Evolutionary conservation across 352 stramenopile species (phyloP).

Genomic region (Phytophthora sansomeana): DNA sequence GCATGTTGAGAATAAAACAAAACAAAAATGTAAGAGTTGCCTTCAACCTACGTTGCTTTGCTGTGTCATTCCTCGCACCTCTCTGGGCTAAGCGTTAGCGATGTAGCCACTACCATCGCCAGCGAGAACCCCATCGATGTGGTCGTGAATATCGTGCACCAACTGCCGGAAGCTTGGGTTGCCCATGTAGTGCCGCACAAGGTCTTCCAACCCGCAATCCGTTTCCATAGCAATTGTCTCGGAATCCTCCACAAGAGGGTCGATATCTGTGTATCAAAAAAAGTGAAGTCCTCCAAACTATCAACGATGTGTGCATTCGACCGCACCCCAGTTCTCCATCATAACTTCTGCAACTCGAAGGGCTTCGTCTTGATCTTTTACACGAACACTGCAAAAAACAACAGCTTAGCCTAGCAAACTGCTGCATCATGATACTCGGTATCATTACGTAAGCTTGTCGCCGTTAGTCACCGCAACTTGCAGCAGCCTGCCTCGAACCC

Average conservation of each 20-base stretch:
- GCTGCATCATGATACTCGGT: neutral
- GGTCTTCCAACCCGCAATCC: slow-evolving; percentile 24
- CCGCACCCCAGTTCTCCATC: slow-evolving; percentile 57
- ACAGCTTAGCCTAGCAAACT: neutral
- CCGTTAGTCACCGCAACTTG: slow-evolving; percentile 24
- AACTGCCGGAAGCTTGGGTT: slow-evolving; percentile 43
- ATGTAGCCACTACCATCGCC: slow-evolving; percentile 4
- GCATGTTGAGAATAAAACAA: slow-evolving; percentile 10
- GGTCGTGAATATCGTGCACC: slow-evolving; percentile 48
- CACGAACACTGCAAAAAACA: slow-evolving; percentile 37
- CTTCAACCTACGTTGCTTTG: neutral
- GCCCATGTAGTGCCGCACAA: slow-evolving; percentile 43
- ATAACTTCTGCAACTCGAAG: slow-evolving; percentile 45
- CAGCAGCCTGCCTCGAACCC: slow-evolving; percentile 46
- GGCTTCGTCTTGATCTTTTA: slow-evolving; percentile 28
- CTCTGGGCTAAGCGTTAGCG: slow-evolving; percentile 3
- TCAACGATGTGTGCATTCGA: neutral
- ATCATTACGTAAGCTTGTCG: slow-evolving; percentile 40
- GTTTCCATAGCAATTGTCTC: neutral
- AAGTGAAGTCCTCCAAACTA: neutral
- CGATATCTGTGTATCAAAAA: slow-evolving; percentile 34
- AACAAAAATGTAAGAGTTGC: slow-evolving; percentile 19
- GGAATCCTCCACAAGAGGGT: slow-evolving; percentile 49
- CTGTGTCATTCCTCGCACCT: neutral
- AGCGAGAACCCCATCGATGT: slow-evolving; percentile 35